Evolutionary conservation across 1,139 yeast species (phyloP), one percentile per base, ranked within the genome.

Genomic region (Magnusiomyces ingens): DNA sequence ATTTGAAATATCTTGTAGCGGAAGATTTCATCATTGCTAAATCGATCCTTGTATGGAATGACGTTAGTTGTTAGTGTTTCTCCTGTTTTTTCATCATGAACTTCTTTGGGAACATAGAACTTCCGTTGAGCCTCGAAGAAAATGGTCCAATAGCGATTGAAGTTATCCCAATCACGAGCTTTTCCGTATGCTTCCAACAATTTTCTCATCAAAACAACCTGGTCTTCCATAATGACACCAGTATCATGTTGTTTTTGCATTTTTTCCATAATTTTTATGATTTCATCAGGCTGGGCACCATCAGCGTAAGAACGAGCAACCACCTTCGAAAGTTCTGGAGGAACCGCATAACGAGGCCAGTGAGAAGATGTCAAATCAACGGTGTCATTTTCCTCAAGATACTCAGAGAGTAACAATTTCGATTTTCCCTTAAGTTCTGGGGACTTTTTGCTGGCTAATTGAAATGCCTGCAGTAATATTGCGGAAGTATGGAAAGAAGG

Each of bases 281-380:
- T 18, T 11, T 26, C 43, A 22, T 43, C 32, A 32, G 47, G 45
- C n/a, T 45, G 19, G 6, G 48, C 50, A 19, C 52, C 52, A 22
- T 35, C 29, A 2, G 50, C 44, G 17, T 50, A 36, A 35, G 48
- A 40, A 18, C 44, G 37, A 8, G 52, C 40, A 10, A 49, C 53
- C 5, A 48, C 50, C 12, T 55, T 55, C n/a, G 62, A 56, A 60
- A 63, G 57, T 41, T 57, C 53, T 1, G 65, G 60, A 12, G 62
- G 63, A 2, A 64, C 51, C 11, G 51, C 52, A 50, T 62, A 58
- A 36, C 66, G 53, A 3, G 67, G 66, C 11, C 61, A 48, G 37
- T 54, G 54, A 11, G 58, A 51, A 2, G 67, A 63, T 1, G 62
- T 58, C 40, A 63, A 48, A 53, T 65, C 68, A 6, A 65, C 46